Conservation (phyloP, 2,329 filamentous ascomycete genomes). For the Phoma sp. region DNA sequence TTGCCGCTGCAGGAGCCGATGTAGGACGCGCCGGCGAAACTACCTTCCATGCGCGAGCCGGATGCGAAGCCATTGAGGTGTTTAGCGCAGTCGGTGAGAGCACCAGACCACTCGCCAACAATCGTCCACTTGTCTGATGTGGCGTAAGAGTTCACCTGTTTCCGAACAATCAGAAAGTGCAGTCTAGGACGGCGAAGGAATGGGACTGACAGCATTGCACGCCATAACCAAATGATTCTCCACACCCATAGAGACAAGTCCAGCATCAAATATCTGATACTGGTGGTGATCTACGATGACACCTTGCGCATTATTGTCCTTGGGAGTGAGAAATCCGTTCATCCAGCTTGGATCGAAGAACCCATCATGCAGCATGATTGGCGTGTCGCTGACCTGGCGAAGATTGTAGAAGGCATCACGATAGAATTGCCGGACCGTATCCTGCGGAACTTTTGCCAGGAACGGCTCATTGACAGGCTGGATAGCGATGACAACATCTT, state of each 20-base stretch:
- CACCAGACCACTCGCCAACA: conserved; percentile 72
- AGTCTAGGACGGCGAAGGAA: rapidly evolving
- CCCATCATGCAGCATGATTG: conserved; percentile 66
- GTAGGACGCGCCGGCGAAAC: conserved; percentile 55
- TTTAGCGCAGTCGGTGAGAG: conserved; percentile 66
- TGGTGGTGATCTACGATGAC: conserved; percentile 73
- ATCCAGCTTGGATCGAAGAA: conserved; percentile 62
- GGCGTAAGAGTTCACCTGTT: conserved; percentile 50
- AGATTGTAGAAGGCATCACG: conserved; percentile 61
- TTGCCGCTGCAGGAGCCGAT: conserved; percentile 62
- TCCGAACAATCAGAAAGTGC: not conserved
- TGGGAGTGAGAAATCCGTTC: conserved; percentile 65
- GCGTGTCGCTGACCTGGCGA: conserved; percentile 54
- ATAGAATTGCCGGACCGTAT: conserved; percentile 62
- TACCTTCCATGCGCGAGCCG: conserved; percentile 67
- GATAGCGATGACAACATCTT: conserved; percentile 67
- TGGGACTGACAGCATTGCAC: conserved; percentile 58
- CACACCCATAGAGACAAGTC: conserved; percentile 57
- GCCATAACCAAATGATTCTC: conserved; percentile 63
- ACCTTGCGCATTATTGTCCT: conserved; percentile 57
- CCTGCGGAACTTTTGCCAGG: conserved; percentile 55
- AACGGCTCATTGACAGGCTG: conserved; percentile 65
- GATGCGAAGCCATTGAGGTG: conserved; percentile 55
- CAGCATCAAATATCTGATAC: conserved; percentile 68
- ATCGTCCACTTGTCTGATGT: conserved; percentile 69